Evolutionary conservation across 768 basidiomycete genomes (phyloP), one percentile per base, ranked within the genome.

Genomic region (Amanita fuliginea): DNA sequence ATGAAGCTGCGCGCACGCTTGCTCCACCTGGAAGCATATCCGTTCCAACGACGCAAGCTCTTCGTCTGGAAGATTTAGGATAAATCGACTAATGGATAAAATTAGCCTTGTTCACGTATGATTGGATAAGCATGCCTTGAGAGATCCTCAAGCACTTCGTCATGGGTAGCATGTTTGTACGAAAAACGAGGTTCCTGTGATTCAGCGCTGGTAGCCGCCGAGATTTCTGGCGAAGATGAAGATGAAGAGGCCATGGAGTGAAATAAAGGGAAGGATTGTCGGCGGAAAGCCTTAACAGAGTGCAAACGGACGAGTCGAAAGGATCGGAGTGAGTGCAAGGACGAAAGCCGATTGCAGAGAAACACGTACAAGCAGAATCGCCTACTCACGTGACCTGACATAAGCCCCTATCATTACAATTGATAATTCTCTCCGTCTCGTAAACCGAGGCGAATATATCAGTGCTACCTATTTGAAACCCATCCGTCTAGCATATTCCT

Each of bases 1-100:
- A 52, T 42, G 54, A 35, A 32, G 74, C 41, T 50, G 47, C 35
- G 49, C 92, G 59, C 63, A 98, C 91, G 95, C 96, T 76, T 98
- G 94, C 66, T 99, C 96, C 53, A 98, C 90, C 68, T 98, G 95
- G 69, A 98, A 99, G 69, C 91, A 97, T 58, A 98, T 81, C 52
- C 96, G 81, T 61, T 96, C 94, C 48, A 95, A 73, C 13, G 87
- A 91, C 43, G 80, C 78, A 49, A 95, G 78, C 68, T 99, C 96
- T 62, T 88, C 86, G 55, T 87, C 83, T 18, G 96, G 95, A 53
- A 99, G 80, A 66, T 98, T 98, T 56, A 98, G 76, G 57, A 99
- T 89, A 64, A 98, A 98, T 45, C 96, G 90, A 64, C 91, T 95
- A 24, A 44, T 13, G 24, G 45, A 36, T 22, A 40, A 35, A 24